Base-by-base conservation (phyloP, 257 asterid species). In the Echites panduratus region DNA sequence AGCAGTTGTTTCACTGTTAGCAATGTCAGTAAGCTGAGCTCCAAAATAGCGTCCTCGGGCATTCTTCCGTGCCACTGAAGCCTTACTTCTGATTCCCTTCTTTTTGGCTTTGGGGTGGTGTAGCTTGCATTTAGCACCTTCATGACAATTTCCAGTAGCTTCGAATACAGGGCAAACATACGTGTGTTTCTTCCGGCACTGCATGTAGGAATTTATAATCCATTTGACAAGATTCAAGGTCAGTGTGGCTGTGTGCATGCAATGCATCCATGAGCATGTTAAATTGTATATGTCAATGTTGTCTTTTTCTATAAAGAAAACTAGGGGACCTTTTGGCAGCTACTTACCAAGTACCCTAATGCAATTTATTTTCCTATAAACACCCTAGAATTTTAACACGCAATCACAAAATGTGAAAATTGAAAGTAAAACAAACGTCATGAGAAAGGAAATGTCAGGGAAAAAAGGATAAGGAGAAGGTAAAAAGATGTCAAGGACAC, bases 131-230 rank as follows among this genome's bases (percentile, higher is more conserved):
- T 88, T 81, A 27, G 91, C 79, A 76, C 82, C 89, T 83, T 81
- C 88, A 5, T 86, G 82, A 70, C 98, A 94, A 38, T 35, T 76
- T 75, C 99, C 99, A 4, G 88, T 88, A 16, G 90, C 87, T 85
- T 91, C 97, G 71, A 86, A 91, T 32, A 74, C 86, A 40, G 96
- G 97, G 76, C 98, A 91, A 65, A 86, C 89, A 38, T 87, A 88
- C 45, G 92, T 87, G 88, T 94, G 99, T 84, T 91, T 94, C 92
- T 84, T 94, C 93, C 43, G 96, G 82, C 99, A 94, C 99, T 94
- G 96, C 97, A 88, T 70, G 70, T 77, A 83, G 41, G 77, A 75
- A 76, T 74, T 85, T 65, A 77, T 72, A 79, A 77, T 75, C 89
- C 89, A 81, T 84, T 81, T 83, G 89, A 90, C 90, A 80, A 73